Evolutionary conservation across 139 green algal species (phyloP).

Genomic region (Chlorella ohadii): DNA sequence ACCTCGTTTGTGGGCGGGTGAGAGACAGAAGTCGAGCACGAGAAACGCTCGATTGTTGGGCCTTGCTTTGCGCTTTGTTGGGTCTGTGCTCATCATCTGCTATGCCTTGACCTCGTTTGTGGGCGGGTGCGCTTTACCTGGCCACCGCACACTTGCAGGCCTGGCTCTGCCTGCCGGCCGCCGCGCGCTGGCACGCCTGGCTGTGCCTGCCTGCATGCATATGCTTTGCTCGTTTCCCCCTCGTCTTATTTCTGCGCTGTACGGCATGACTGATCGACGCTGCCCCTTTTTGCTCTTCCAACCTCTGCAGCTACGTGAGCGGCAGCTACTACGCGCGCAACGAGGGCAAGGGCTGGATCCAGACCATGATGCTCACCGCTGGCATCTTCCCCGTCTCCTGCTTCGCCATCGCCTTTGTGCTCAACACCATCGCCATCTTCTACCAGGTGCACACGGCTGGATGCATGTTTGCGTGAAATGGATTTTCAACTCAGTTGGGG

Average conservation of each 20-base stretch:
- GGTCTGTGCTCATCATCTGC: slow-evolving; percentile 94
- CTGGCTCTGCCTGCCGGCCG: too few species aligned
- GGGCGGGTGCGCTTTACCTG: too few species aligned
- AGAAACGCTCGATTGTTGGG: not conserved
- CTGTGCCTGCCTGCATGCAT: too few species aligned
- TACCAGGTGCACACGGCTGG: slow-evolving; percentile 83
- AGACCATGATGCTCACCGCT: slow-evolving; percentile 91
- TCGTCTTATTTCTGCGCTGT: too few species aligned
- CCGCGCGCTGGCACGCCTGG: too few species aligned
- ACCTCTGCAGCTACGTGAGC: slow-evolving; percentile 66
- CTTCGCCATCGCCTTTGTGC: slow-evolving; percentile 89
- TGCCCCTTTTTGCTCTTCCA: too few species aligned
- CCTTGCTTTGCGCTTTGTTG: too few species aligned
- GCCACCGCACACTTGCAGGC: too few species aligned
- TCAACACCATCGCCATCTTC: slow-evolving; percentile 97
- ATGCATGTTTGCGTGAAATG: too few species aligned
- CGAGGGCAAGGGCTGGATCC: slow-evolving; percentile 93
- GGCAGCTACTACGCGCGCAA: slow-evolving; percentile 88
- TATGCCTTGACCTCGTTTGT: slow-evolving; percentile 94
- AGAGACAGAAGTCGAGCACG: not conserved
- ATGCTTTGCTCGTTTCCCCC: too few species aligned
- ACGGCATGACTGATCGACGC: too few species aligned
- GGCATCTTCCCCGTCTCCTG: slow-evolving; percentile 75
- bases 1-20: slow-evolving; percentile 85
- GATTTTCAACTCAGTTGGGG: too few species aligned